phyloP scores from a whole-genome alignment of 805 yeast genomes.

The Saturnispora halmiae region DNA sequence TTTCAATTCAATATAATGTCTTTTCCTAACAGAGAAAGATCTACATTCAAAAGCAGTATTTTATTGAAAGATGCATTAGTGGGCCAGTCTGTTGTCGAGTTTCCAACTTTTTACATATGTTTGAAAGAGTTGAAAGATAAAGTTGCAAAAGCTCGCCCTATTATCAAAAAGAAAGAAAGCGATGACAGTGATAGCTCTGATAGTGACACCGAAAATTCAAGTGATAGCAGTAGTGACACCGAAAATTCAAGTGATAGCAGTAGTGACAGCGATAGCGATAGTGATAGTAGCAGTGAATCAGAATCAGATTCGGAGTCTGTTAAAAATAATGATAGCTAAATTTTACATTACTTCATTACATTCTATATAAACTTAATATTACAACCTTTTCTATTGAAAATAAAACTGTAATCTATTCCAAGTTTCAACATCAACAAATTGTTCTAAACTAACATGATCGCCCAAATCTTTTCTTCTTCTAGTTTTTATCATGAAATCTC shows the following conservation, averaged over 20 bases:
- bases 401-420: slow-evolving; percentile 37
- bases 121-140: slow-evolving; percentile 21
- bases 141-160: not conserved
- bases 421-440: slow-evolving; percentile 57
- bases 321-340: no score
- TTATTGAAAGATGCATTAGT: slow-evolving; percentile 41
- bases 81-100: slow-evolving; percentile 61
- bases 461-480: slow-evolving; percentile 79
- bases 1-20: slow-evolving; percentile 7
- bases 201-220: not conserved
- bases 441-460: slow-evolving; percentile 58
- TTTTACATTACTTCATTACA: not conserved
- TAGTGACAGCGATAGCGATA: not conserved
- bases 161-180: not conserved
- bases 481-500: slow-evolving; percentile 86
- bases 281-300: not conserved
- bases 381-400: not conserved
- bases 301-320: not conserved
- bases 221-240: not conserved
- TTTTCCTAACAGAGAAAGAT: slow-evolving; percentile 5
- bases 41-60: slow-evolving; percentile 19
- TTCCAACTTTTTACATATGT: slow-evolving; percentile 54
- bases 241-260: not conserved
- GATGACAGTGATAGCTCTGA: not conserved
- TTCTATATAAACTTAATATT: not conserved